phyloP scores from a whole-genome alignment of 768 basidiomycete genomes.

The Mycena chlorophos region DNA sequence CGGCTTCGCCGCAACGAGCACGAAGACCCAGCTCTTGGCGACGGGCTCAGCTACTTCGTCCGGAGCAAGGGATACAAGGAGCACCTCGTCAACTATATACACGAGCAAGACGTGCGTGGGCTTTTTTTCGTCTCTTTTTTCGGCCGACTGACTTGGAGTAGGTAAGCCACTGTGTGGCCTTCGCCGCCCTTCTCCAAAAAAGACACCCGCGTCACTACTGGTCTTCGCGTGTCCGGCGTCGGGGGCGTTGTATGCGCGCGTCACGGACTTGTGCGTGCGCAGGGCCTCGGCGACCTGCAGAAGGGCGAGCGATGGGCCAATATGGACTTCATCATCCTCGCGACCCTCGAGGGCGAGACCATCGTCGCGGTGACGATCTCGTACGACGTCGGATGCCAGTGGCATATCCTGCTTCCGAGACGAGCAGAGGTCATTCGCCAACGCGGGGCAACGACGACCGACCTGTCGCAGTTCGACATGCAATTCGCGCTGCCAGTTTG shows the following conservation, averaged over 20 bases:
- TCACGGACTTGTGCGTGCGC: constrained; percentile 18
- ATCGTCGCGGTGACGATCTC: background rate
- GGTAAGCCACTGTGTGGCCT: constrained; percentile 19
- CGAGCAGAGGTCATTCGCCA: background rate
- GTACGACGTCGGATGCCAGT: constrained; percentile 30
- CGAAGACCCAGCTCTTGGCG: constrained; percentile 18
- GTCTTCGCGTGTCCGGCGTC: constrained; percentile 11
- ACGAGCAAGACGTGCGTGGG: constrained; percentile 5
- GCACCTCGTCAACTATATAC: constrained; percentile 3
- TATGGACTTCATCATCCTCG: constrained; percentile 22
- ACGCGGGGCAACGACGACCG: background rate
- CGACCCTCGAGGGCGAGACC: background rate
- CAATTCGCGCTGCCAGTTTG: background rate
- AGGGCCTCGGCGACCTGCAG: constrained; percentile 25
- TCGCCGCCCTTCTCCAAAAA: constrained; percentile 22
- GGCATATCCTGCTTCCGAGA: background rate
- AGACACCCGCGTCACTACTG: constrained; percentile 14
- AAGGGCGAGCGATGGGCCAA: constrained; percentile 26
- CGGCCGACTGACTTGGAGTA: background rate
- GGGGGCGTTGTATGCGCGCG: constrained; percentile 17
- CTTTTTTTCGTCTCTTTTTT: background rate
- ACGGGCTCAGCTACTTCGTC: constrained; percentile 17
- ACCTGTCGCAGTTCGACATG: background rate
- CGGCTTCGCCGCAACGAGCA: constrained; percentile 4
- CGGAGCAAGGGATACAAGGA: constrained; percentile 11